Percentiles rank a stretch among this genome's conserved stretches.
phyloP scores from a whole-genome alignment of 768 basidiomycete species.

The Podaxis sp. region DNA sequence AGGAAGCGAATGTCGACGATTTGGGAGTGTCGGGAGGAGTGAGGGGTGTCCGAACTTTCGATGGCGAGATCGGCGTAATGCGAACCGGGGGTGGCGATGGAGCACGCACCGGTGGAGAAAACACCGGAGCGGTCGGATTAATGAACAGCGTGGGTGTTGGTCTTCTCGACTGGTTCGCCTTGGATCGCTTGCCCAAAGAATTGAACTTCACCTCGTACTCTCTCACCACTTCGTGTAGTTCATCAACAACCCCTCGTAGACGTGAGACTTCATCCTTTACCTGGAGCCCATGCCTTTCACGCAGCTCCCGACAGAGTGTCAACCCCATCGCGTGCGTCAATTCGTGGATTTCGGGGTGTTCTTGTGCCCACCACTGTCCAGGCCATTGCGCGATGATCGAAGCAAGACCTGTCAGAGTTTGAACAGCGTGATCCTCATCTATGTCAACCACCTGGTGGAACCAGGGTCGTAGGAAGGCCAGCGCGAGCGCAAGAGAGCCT shows the following conservation, averaged over 20 bases:
- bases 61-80: constrained; percentile 6
- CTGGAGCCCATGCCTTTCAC: constrained; percentile 36
- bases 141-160: constrained; percentile 5
- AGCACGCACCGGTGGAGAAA: background rate
- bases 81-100: background rate
- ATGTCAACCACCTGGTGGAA: constrained; percentile 50
- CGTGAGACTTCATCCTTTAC: constrained; percentile 41
- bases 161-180: background rate
- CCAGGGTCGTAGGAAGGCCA: constrained; percentile 69
- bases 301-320: constrained; percentile 65
- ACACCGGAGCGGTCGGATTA: constrained; percentile 1
- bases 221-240: constrained; percentile 33
- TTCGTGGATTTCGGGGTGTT: constrained; percentile 60
- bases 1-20: constrained; percentile 10
- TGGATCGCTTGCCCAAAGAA: constrained; percentile 5
- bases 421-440: constrained; percentile 33
- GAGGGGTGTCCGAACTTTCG: constrained; percentile 29
- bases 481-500: constrained; percentile 64
- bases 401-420: constrained; percentile 39
- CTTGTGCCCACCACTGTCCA: constrained; percentile 63
- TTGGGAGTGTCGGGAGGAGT: constrained; percentile 34
- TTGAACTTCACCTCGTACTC: constrained; percentile 8
- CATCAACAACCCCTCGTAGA: constrained; percentile 48
- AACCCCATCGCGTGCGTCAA: constrained; percentile 58
- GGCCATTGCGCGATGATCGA: constrained; percentile 63